Conservation (phyloP, 164 flowering plant species). For the Tinospora cordifolia region DNA sequence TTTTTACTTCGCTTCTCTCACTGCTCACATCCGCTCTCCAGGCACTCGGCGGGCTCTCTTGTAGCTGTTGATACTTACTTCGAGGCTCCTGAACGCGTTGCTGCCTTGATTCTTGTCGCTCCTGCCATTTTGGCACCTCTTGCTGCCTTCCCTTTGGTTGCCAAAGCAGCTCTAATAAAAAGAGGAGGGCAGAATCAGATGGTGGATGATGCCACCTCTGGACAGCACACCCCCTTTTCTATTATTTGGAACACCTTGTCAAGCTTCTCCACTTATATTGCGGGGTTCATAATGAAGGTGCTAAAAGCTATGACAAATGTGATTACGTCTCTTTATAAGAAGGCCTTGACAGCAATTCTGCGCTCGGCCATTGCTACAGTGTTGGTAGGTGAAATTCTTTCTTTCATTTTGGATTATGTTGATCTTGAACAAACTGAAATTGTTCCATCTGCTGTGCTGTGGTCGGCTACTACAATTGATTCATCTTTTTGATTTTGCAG, state of each 20-base stretch:
- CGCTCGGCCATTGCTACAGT: constrained; percentile 55
- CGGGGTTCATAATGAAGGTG: constrained; percentile 24
- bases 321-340: constrained; percentile 44
- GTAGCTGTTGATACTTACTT: constrained; percentile 78
- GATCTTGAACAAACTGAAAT: neutral
- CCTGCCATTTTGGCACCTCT: constrained; percentile 82
- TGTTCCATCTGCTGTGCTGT: neutral
- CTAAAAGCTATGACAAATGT: constrained; percentile 41
- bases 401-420: neutral
- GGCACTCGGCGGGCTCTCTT: constrained; percentile 93
- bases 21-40: constrained; percentile 23
- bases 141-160: constrained; percentile 4
- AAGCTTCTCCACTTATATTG: constrained; percentile 28
- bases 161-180: constrained; percentile 16
- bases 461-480: neutral
- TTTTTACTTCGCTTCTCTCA: constrained; percentile 17
- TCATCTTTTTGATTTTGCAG: constrained; percentile 29
- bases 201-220: constrained; percentile 16
- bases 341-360: constrained; percentile 46
- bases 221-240: constrained; percentile 24
- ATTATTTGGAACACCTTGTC: constrained; percentile 30
- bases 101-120: constrained; percentile 89
- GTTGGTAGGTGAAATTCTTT: constrained; percentile 39
- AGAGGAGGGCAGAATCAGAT: constrained; percentile 15
- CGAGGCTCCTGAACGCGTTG: constrained; percentile 86